These are phyloP conservation scores for Tympanopsis confertula DNA, from an alignment of 2,329 filamentous ascomycete species.

Conservation along the genomic window DNA sequence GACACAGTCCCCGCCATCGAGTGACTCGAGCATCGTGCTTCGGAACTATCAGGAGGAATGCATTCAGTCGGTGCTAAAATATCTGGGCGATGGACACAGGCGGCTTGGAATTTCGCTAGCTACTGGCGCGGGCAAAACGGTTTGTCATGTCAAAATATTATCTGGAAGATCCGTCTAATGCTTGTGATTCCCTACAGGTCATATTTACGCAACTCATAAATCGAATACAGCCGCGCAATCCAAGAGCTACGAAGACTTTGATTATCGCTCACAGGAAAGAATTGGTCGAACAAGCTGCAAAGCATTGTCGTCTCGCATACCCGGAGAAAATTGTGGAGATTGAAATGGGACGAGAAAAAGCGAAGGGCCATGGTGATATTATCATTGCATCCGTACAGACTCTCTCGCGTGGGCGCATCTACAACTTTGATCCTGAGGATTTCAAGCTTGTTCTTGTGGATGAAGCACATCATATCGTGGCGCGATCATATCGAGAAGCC, in stretches of 20 bases:
- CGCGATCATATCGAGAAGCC: constrained; percentile 63
- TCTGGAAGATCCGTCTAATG: neutral
- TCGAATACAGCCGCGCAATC: constrained; percentile 46
- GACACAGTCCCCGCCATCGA: too few relatives aligned
- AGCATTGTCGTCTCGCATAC: constrained; percentile 72
- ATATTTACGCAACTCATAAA: constrained; percentile 94
- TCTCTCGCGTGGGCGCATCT: constrained; percentile 67
- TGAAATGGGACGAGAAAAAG: constrained; percentile 74
- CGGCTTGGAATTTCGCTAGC: constrained; percentile 75
- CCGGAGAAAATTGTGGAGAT: constrained; percentile 73
- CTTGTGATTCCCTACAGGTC: constrained; percentile 41
- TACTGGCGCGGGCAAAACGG: constrained; percentile 82
- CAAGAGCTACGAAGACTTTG: constrained; percentile 62
- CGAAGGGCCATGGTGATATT: constrained; percentile 76
- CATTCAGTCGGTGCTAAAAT: constrained; percentile 66
- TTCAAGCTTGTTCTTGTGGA: constrained; percentile 93
- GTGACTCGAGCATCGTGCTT: constrained; percentile 42
- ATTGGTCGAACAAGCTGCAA: constrained; percentile 84
- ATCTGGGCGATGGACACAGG: constrained; percentile 61
- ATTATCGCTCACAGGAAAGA: constrained; percentile 88
- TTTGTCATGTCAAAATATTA: constrained; percentile 21
- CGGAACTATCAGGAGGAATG: constrained; percentile 86
- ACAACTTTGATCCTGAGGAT: constrained; percentile 64
- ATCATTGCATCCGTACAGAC: constrained; percentile 85
- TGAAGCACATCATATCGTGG: constrained; percentile 93